Evolutionary conservation across 1,284 basidiomycete genomes (phyloP), one percentile per base, ranked within the genome.

Genomic region (Papiliotrema laurentii): DNA sequence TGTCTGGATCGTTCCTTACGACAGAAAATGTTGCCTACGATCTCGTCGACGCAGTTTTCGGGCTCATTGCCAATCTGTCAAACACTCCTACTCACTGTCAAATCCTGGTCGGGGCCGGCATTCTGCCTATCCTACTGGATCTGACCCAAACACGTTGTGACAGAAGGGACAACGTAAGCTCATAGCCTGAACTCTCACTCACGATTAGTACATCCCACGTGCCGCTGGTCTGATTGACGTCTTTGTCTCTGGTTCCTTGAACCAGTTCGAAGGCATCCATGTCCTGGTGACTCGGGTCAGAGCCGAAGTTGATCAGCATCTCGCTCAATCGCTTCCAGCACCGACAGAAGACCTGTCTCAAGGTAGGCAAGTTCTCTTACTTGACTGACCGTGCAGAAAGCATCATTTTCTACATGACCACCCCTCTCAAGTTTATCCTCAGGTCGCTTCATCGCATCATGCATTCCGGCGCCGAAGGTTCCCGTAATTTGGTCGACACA

Each of bases 371-470:
- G 33, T 31, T 44, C n/a, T 14, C n/a, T 3, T 13, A 31, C 16
- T 2, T 38, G 7, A 24, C 49, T 56, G 31, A 54, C 22, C 9
- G n/a, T 14, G 1, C 26, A 50, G 63, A 64, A 0, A 60, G 46
- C 14, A 54, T 63, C 33, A 42, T 59, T 13, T 43, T 60, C n/a
- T 63, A 54, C 46, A 45, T 47, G 25, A 68, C 65, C 41, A 59
- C 54, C 30, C 70, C 71, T 13, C 77, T 99, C 56, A 96, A 96
- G 71, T 85, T 92, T 56, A 81, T 91, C n/a, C 75, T 98, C 38
- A 85, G 96, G 38, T 91, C 92, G 0, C 84, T 96, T 74, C 89
- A 94, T 64, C 85, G 93, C 36, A 90, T 98, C 83, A 96, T 98
- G 88, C 88, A 91, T 64, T 86, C 88, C 4, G 92, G 91, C 3